phyloP scores from a whole-genome alignment of 2,329 filamentous ascomycete genomes.

The Neurospora sp. region DNA sequence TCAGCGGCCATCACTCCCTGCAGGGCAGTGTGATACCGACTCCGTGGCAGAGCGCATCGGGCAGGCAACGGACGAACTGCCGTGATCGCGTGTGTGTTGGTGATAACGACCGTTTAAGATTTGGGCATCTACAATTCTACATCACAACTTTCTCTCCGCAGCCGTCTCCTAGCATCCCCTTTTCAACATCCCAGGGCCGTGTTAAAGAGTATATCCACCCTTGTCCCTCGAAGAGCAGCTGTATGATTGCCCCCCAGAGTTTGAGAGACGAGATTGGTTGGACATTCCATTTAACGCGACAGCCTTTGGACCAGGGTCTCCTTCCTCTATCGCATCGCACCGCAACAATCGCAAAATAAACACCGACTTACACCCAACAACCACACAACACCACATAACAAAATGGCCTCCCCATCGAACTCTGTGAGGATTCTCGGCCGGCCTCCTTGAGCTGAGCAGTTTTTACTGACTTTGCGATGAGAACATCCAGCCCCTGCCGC shows the following conservation, averaged over 20 bases:
- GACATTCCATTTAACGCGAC: background rate
- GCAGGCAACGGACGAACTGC: background rate
- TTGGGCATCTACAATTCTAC: background rate
- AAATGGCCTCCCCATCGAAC: constrained; percentile 17
- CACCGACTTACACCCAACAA: background rate
- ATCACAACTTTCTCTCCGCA: background rate
- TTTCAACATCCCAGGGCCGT: background rate
- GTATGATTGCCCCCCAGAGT: background rate
- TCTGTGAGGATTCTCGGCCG: constrained; percentile 10
- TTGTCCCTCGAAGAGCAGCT: background rate
- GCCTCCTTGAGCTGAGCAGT: background rate
- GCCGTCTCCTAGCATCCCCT: background rate
- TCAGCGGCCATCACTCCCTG: background rate
- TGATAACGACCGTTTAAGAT: background rate
- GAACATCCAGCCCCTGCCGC: constrained; percentile 56
- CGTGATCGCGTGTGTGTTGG: background rate
- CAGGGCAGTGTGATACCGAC: background rate
- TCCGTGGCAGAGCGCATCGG: background rate
- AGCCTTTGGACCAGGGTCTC: background rate
- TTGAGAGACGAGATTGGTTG: background rate
- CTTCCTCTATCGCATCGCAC: background rate
- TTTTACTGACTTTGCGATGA: constrained; percentile 8
- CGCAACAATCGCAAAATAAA: background rate
- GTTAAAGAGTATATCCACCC: background rate
- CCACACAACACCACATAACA: constrained; percentile 2